Conservation (phyloP, 805 yeast species). For the Spathaspora boniae region DNA sequence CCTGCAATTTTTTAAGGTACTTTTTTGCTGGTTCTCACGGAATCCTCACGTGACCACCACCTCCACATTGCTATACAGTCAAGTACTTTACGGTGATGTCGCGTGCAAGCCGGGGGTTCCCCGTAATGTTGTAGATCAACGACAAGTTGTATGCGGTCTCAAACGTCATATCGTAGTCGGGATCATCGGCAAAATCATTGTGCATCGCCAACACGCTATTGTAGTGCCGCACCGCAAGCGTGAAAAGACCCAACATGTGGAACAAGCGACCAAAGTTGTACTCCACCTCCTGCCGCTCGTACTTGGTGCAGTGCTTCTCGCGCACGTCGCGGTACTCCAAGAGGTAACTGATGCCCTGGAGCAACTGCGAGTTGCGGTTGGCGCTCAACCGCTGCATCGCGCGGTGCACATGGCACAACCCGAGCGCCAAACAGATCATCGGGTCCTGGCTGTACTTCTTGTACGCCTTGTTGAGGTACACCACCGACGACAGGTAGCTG, state of each 20-base stretch:
- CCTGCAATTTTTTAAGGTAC: neutral
- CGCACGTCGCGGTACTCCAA: conserved; percentile 65
- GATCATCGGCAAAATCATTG: conserved; percentile 37
- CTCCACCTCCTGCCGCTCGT: conserved; percentile 70
- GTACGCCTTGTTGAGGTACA: conserved; percentile 71
- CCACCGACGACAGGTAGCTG: conserved; percentile 78
- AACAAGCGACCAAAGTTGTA: conserved; percentile 84
- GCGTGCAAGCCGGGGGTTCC: conserved; percentile 65
- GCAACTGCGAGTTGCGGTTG: conserved; percentile 80
- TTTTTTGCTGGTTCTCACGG: neutral
- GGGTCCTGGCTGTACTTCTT: conserved; percentile 71
- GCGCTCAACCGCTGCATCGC: conserved; percentile 87
- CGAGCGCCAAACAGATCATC: conserved; percentile 68
- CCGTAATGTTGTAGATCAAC: conserved; percentile 70
- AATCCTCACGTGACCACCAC: neutral
- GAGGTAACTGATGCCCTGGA: conserved; percentile 82
- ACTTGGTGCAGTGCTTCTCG: conserved; percentile 30
- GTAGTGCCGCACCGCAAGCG: conserved; percentile 73
- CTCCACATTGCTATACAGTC: neutral
- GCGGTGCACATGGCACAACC: conserved; percentile 79
- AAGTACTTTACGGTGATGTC: conserved; percentile 59
- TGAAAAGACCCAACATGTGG: conserved; percentile 74
- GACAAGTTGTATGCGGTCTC: conserved; percentile 87
- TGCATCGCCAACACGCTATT: conserved; percentile 54
- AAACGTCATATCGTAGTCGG: conserved; percentile 52